Evolutionary conservation across 2,329 filamentous ascomycete species (phyloP), one percentile per base, ranked within the genome.

Genomic region (Colletotrichum sublineola): DNA sequence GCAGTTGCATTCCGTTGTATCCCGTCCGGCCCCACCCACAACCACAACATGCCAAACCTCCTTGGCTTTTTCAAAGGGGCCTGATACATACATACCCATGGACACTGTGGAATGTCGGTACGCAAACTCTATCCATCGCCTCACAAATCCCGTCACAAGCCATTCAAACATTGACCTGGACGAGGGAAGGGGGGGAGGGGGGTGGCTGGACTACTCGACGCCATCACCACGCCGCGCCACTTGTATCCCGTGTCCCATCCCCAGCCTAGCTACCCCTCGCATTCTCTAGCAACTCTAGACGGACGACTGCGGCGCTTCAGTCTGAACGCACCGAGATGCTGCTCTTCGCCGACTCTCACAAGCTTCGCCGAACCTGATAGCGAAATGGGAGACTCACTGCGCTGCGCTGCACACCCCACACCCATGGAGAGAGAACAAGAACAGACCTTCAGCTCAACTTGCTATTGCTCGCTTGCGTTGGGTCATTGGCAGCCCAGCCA

Each of bases 91-190:
- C 42, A 61, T 20, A 36, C 18, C 18, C 29, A 71, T 68, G 38
- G 14, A 15, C 3, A 46, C 33, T 44, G 24, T 48, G 60, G 66
- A 68, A 69, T 69, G 69, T 55, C 55, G 60, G 60, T 29, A 64
- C 53, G 64, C 69, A 64, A 72, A 69, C 44, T 72, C 60, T 72
- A 64, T 63, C 46, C 46, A 20, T n/a, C 24, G 14, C 44, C 29
- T 68, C 52, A 29, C 61, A 50, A 20, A 52, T 36, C 8, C 36
- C 31, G 36, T 58, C 69, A 71, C 44, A 42, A 38, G 52, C 9
- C 40, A 38, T 18, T 57, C 50, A 44, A 52, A 40, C 11, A 38
- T n/a, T 24, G 55, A 31, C 55, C 31, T 38, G 24, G 46, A 61
- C 14, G 24, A 24, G 5, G 24, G 24, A 24, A 2, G 12, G 48